A percentile compares a stretch with the other conserved stretches of the same genome.
phyloP scores from a whole-genome alignment of 2,329 filamentous ascomycete species.

The Phyllosticta citrichinensis region DNA sequence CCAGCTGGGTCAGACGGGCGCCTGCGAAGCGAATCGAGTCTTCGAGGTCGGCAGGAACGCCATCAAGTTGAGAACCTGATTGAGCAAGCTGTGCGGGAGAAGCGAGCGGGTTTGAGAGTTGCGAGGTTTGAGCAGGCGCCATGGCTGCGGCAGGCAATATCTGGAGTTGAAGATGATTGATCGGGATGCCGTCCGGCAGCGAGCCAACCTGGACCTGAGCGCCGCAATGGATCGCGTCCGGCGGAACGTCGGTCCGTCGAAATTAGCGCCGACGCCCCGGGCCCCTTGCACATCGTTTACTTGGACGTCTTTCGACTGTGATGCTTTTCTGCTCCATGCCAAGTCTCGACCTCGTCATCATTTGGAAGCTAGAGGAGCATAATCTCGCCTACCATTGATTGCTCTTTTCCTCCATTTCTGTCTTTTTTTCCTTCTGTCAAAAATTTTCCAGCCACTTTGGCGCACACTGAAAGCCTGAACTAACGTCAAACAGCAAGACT shows the following conservation, averaged over 20 bases:
- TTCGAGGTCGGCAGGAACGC: constrained; percentile 58
- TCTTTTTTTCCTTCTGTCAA: not conserved
- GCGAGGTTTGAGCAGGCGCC: constrained; percentile 5
- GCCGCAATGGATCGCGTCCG: not conserved
- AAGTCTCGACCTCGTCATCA: not conserved
- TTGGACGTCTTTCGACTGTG: not conserved
- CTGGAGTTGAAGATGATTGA: not conserved
- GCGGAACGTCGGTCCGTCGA: not conserved
- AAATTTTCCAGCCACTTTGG: not conserved
- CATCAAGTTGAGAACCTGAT: constrained; percentile 44
- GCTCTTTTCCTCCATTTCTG: not conserved
- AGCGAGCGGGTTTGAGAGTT: constrained; percentile 55
- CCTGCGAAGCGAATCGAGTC: constrained; percentile 62
- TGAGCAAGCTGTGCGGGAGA: constrained; percentile 59
- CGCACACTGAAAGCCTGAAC: not conserved
- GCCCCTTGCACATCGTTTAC: not conserved
- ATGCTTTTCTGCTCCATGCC: not conserved
- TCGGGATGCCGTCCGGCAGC: not conserved
- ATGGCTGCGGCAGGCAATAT: not conserved
- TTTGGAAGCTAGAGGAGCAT: not conserved
- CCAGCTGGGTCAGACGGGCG: constrained; percentile 65
- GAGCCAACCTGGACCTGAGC: not conserved
- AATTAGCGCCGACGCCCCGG: not conserved
- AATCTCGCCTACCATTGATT: not conserved
- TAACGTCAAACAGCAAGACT: not conserved